Conservation (phyloP, 352 stramenopile species). For the Pythium vanterpoolii region DNA sequence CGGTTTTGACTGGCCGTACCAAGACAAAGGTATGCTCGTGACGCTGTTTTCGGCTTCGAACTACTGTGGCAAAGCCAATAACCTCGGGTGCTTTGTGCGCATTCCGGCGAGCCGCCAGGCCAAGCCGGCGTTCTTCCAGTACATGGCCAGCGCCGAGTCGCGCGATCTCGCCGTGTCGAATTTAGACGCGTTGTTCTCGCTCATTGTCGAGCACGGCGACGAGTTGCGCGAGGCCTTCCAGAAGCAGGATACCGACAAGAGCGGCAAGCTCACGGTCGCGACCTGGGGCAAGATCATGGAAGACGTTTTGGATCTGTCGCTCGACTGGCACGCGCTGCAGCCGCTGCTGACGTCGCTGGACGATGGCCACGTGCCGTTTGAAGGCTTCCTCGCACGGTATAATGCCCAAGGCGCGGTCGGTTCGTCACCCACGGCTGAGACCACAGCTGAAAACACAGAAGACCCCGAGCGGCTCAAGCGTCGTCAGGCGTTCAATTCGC, state of each 20-base stretch:
- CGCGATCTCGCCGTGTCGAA: constrained; percentile 81
- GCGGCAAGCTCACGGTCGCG: constrained; percentile 41
- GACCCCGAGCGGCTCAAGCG: constrained; percentile 53
- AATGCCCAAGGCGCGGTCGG: constrained; percentile 45
- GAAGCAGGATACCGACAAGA: constrained; percentile 40
- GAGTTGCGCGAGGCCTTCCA: constrained; percentile 66
- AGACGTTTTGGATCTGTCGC: constrained; percentile 69
- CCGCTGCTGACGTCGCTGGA: constrained; percentile 73
- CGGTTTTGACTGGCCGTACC: constrained; percentile 79
- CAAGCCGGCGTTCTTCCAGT: constrained; percentile 86
- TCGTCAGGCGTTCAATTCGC: constrained; percentile 71
- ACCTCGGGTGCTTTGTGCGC: constrained; percentile 83
- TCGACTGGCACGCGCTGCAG: constrained; percentile 77
- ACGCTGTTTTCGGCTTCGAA: constrained; percentile 88
- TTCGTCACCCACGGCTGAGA: background rate
- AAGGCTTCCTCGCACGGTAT: constrained; percentile 74
- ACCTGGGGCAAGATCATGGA: constrained; percentile 71
- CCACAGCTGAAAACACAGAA: background rate
- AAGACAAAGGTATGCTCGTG: constrained; percentile 81
- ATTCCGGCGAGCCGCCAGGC: constrained; percentile 58
- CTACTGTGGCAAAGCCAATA: constrained; percentile 85
- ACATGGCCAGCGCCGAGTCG: constrained; percentile 80
- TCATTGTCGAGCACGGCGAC: constrained; percentile 73
- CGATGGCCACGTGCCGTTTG: constrained; percentile 67
- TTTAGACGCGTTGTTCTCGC: constrained; percentile 78